A percentile compares a stretch with the other conserved stretches of the same genome.
phyloP scores from a whole-genome alignment of 345 rosid genomes.

The Eucalyptus pauciflora region DNA sequence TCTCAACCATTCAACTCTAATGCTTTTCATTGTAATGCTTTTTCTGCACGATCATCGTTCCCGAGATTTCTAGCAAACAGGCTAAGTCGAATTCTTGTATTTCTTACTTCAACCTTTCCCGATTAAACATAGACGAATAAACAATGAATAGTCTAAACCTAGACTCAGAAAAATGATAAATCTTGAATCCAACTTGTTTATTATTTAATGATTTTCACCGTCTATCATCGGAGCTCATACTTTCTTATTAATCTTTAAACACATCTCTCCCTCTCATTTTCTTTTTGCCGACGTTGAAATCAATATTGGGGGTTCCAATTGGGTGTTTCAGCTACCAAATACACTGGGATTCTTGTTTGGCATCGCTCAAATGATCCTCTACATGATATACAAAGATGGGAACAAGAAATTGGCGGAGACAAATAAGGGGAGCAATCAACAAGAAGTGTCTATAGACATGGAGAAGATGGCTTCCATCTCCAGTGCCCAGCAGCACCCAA shows the following conservation, averaged over 20 bases:
- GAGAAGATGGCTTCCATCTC: neutral
- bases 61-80: neutral
- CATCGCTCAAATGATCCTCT: constrained; percentile 32
- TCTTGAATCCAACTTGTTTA: neutral
- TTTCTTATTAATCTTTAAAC: neutral
- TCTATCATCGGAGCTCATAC: neutral
- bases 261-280: neutral
- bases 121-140: neutral
- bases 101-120: neutral
- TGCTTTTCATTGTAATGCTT: neutral
- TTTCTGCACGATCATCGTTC: neutral
- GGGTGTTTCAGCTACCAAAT: constrained; percentile 33
- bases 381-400: constrained; percentile 6
- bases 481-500: neutral
- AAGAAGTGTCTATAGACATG: neutral
- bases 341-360: constrained; percentile 33
- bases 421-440: neutral
- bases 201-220: neutral
- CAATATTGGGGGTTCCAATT: neutral
- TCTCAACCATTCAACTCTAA: neutral
- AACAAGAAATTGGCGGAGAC: neutral
- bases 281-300: neutral
- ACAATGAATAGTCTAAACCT: neutral
- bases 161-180: neutral
- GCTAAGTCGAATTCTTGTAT: neutral